These are phyloP conservation scores for Cordyceps tenuipes DNA, from an alignment of 2,329 filamentous ascomycete species.

Conservation along the genomic window DNA sequence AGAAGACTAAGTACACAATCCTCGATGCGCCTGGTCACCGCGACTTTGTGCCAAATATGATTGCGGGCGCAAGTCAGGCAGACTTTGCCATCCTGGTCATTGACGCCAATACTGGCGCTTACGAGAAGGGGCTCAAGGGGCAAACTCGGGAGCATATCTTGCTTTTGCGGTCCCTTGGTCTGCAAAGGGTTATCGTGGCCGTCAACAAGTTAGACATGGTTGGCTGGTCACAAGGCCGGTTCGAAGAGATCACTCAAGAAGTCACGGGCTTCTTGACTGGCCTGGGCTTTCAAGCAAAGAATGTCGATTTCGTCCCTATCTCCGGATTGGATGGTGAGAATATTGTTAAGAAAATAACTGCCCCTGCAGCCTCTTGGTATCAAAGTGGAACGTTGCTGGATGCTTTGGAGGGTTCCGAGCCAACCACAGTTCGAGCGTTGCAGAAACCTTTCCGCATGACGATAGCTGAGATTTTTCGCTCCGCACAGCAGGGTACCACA, in stretches of 20 bases:
- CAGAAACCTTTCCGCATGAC: constrained; percentile 77
- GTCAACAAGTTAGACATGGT: constrained; percentile 94
- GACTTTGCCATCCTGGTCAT: constrained; percentile 94
- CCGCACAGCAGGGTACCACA: constrained; percentile 67
- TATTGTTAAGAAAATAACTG: constrained; percentile 53
- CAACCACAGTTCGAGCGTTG: constrained; percentile 55
- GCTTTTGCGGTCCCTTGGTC: constrained; percentile 80
- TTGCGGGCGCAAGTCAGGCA: constrained; percentile 89
- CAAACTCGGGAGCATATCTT: constrained; percentile 93
- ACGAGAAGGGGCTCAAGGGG: constrained; percentile 86
- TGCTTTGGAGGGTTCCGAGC: constrained; percentile 75
- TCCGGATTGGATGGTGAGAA: constrained; percentile 88
- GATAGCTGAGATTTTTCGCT: constrained; percentile 79
- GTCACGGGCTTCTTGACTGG: constrained; percentile 73
- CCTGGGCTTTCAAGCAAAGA: constrained; percentile 73
- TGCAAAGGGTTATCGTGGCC: constrained; percentile 79
- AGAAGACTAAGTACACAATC: constrained; percentile 81
- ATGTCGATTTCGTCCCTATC: constrained; percentile 80
- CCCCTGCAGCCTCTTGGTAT: constrained; percentile 66
- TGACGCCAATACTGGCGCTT: constrained; percentile 81
- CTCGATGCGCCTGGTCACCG: constrained; percentile 89
- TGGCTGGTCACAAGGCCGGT: constrained; percentile 72
- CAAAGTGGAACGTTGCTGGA: constrained; percentile 69
- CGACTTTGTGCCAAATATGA: constrained; percentile 99
- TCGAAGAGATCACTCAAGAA: constrained; percentile 77